phyloP scores from a whole-genome alignment of 345 rosid genomes.

The Eucalyptus pumila region DNA sequence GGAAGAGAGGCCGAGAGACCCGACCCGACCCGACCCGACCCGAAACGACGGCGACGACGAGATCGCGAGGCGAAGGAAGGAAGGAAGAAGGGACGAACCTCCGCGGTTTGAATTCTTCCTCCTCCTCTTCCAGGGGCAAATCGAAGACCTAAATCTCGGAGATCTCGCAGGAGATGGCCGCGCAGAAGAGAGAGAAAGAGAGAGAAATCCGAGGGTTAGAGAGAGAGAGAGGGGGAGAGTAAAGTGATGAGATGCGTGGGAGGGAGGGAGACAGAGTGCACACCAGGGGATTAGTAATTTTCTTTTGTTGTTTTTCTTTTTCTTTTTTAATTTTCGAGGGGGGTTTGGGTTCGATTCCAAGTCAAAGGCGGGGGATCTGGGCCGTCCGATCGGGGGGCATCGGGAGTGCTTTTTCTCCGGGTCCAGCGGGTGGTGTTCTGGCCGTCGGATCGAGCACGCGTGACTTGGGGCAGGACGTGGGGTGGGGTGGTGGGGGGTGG shows the following conservation, averaged over 20 bases:
- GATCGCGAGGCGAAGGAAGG: background rate
- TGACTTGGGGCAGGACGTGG: background rate
- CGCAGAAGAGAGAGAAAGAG: background rate
- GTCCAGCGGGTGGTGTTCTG: background rate
- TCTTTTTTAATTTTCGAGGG: no score
- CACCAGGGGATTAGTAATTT: background rate
- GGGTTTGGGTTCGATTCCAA: background rate
- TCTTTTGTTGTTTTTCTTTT: background rate
- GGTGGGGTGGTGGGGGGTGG: background rate
- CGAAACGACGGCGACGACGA: background rate
- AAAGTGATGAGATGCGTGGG: background rate
- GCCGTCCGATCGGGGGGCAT: background rate
- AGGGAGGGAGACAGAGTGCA: background rate
- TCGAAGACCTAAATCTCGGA: background rate
- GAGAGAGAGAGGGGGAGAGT: background rate
- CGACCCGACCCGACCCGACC: background rate
- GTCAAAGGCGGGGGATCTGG: background rate
- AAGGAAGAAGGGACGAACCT: background rate
- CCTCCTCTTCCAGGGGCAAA: background rate
- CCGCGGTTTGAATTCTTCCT: background rate
- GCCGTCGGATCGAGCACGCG: constrained; percentile 1
- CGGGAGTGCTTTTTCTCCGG: constrained; percentile 1
- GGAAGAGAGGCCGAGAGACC: background rate
- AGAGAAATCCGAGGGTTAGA: no score
- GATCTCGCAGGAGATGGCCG: background rate